Percentiles rank a stretch among this genome's conserved stretches.
These are phyloP conservation scores for Kazachstania sp. DNA, from an alignment of 1,139 yeast genomes.

Conservation along the genomic window DNA sequence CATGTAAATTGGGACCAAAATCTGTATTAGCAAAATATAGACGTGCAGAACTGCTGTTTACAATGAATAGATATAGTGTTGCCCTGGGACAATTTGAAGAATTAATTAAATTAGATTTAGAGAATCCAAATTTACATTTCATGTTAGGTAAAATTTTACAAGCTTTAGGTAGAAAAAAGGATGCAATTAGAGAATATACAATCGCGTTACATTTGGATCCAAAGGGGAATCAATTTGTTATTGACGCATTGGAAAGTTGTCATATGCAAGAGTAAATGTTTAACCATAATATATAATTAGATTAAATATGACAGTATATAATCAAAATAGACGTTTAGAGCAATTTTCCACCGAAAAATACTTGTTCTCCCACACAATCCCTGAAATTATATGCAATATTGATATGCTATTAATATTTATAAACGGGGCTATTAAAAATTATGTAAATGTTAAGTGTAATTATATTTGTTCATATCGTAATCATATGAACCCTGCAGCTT, in stretches of 20 bases:
- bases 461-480: background rate
- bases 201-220: slow-evolving; percentile 89
- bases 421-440: too few relatives aligned
- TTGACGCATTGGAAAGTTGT: slow-evolving; percentile 66
- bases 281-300: background rate
- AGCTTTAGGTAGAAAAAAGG: slow-evolving; percentile 60
- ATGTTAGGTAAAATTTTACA: slow-evolving; percentile 81
- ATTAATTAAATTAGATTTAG: slow-evolving; percentile 72
- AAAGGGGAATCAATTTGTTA: slow-evolving; percentile 78
- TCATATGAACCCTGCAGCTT: slow-evolving; percentile 2
- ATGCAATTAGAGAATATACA: slow-evolving; percentile 80
- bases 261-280: slow-evolving; percentile 24
- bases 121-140: slow-evolving; percentile 90
- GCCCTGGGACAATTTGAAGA: slow-evolving; percentile 71
- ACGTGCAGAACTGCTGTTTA: slow-evolving; percentile 72
- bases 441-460: background rate
- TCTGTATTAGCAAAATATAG: slow-evolving; percentile 84
- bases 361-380: too few relatives aligned
- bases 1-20: slow-evolving; percentile 75
- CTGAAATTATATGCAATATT: too few relatives aligned
- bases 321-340: background rate
- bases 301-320: background rate
- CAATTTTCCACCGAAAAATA: too few relatives aligned
- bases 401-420: too few relatives aligned
- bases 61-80: slow-evolving; percentile 59